Base-by-base conservation (phyloP, 208 protist genomes). In the Trypanosoma cruzi region DNA sequence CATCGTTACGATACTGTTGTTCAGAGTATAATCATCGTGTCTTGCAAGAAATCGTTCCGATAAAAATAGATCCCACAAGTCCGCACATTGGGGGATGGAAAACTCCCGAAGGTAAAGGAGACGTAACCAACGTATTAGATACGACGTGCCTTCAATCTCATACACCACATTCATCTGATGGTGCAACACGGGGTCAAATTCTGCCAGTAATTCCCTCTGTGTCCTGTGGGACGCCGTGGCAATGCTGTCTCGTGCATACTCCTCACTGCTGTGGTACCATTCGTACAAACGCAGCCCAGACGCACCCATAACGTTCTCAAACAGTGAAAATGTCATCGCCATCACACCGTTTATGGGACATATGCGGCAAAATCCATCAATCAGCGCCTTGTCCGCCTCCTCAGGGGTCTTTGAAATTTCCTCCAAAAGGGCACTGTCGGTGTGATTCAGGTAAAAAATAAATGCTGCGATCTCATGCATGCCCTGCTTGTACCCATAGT, bases 391-490 rank as follows among this genome's bases (percentile, higher is more conserved):
- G 31, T 71, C 34, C 11, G 18, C 14, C 0, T 24, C 36, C n/a
- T 34, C 46, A 46, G 16, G 34, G 26, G 40, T 37, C 24, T 36
- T 20, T 3, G 16, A 7, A 61, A 69, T 31, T 16, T 73, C 22
- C 13, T 79, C 29, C 55, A 79, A 24, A 49, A 73, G 36, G 20
- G 73, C 44, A 4, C 67, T 70, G 65, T 89, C 81, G 18, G 49
- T 70, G 24, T 85, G 77, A 0, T 79, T 57, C 5, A 83, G 24
- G 53, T 96, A 96, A 16, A 95, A 65, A 48, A 92, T 44, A 53
- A 95, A 92, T 26, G 93, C 88, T 13, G 93, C 78, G 32, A 98
- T 68, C 60, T 98, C 95, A 67, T 98, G 93, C 65, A 98, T 90
- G 8, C 94, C 94, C 59, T 98, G 94, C 68, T 76, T 83, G 70